Conservation (phyloP, 441 rosid species). For the Syzygium syzygioides region DNA sequence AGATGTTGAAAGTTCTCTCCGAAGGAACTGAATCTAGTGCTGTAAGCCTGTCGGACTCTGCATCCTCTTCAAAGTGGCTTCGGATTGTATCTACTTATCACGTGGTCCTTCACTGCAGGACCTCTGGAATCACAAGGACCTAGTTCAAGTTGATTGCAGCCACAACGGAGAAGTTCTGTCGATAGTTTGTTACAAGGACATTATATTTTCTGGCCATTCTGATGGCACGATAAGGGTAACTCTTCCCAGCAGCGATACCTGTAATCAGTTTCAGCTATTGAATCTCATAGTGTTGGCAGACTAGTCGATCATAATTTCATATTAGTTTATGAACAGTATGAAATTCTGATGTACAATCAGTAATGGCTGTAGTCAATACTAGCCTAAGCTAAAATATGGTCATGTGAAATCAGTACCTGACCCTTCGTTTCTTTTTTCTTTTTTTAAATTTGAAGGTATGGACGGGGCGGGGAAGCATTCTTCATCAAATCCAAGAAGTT, state of each 20-base stretch:
- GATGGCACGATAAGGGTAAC: constrained; percentile 74
- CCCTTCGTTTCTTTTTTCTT: neutral
- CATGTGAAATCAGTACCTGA: neutral
- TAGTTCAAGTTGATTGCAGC: constrained; percentile 51
- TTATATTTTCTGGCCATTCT: constrained; percentile 69
- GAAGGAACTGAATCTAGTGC: constrained; percentile 54
- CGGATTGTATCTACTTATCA: neutral
- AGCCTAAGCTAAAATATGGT: neutral
- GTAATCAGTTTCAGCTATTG: neutral
- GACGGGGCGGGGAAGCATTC: constrained; percentile 59
- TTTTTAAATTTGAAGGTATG: constrained; percentile 44
- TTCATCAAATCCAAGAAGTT: constrained; percentile 59
- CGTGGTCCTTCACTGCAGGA: constrained; percentile 30
- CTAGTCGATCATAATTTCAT: neutral
- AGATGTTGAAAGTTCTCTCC: constrained; percentile 48
- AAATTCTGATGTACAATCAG: neutral
- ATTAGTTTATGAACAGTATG: neutral
- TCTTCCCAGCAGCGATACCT: neutral
- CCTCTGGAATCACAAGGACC: constrained; percentile 64
- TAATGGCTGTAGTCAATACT: neutral
- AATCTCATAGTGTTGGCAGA: neutral
- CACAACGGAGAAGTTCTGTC: constrained; percentile 59
- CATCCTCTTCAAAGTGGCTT: neutral
- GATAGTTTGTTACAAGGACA: constrained; percentile 43
- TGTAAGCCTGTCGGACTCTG: constrained; percentile 31